Evolutionary conservation across 2,329 filamentous ascomycete genomes (phyloP).

Genomic region (Pseudocercospora cruenta): DNA sequence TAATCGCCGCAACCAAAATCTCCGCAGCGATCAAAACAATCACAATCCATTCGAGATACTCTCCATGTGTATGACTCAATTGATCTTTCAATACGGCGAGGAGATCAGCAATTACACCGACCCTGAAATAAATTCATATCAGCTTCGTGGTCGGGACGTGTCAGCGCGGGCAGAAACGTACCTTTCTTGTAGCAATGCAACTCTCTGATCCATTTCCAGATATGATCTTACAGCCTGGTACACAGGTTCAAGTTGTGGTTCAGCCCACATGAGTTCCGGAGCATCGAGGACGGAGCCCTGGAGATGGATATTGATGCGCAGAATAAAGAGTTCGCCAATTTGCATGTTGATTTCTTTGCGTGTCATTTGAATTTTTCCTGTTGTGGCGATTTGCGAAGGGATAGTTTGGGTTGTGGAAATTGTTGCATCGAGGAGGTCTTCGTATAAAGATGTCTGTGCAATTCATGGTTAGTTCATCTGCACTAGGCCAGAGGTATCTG

Average conservation of each 20-base stretch:
- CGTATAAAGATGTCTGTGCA: conserved; percentile 82
- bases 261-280: conserved; percentile 97
- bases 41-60: conserved; percentile 64
- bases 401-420: conserved; percentile 93
- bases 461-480: conserved; percentile 12
- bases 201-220: conserved; percentile 96
- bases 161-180: too few relatives aligned
- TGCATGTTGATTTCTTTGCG: conserved; percentile 98
- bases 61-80: conserved; percentile 85
- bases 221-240: conserved; percentile 96
- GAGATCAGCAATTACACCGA: conserved; percentile 92
- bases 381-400: conserved; percentile 87
- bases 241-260: conserved; percentile 93
- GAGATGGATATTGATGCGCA: conserved; percentile 96
- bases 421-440: conserved; percentile 91
- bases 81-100: conserved; percentile 94
- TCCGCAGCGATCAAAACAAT: conserved; percentile 95
- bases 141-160: too few relatives aligned
- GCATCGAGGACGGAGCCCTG: conserved; percentile 96
- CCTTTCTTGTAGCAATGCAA: conserved; percentile 83
- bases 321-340: conserved; percentile 96
- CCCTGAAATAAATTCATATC: conserved; percentile 17
- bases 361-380: conserved; percentile 86
- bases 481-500: too few relatives aligned
- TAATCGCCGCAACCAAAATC: conserved; percentile 81